Conservation (phyloP, 768 basidiomycete species). For the Mycena venus region DNA sequence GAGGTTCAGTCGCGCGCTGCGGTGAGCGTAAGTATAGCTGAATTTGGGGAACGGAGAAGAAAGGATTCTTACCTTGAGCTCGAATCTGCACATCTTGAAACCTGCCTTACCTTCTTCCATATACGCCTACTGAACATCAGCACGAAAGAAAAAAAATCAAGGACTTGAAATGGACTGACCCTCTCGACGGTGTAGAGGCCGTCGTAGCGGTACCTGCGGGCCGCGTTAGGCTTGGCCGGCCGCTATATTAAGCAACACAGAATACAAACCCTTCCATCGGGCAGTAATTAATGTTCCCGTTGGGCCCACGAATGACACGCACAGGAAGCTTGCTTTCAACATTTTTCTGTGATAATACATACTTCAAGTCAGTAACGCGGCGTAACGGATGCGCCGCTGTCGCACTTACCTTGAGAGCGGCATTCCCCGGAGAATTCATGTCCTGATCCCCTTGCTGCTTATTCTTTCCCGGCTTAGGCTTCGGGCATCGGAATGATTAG, state of each 20-base stretch:
- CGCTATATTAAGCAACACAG: no score
- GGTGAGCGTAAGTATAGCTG: background rate
- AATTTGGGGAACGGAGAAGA: no score
- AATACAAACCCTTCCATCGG: slow-evolving; percentile 20
- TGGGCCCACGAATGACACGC: slow-evolving; percentile 29
- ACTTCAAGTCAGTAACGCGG: background rate
- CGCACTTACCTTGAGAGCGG: slow-evolving; percentile 17
- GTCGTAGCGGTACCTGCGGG: slow-evolving; percentile 32
- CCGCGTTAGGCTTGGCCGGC: background rate
- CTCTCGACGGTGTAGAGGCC: slow-evolving; percentile 27
- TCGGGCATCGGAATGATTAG: background rate
- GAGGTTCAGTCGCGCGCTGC: background rate
- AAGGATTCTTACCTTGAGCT: slow-evolving; percentile 13
- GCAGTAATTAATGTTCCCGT: slow-evolving; percentile 22
- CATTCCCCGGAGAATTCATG: slow-evolving; percentile 20
- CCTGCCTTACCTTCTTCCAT: slow-evolving; percentile 29
- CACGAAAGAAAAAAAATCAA: background rate
- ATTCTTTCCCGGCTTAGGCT: slow-evolving; percentile 13
- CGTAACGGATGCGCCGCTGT: background rate
- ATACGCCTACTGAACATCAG: slow-evolving; percentile 8
- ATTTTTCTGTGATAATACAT: background rate
- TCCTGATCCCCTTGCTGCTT: slow-evolving; percentile 23
- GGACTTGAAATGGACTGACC: background rate
- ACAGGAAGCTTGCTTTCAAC: background rate
- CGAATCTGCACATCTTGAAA: slow-evolving; percentile 36